Evolutionary conservation across 2,329 filamentous ascomycete genomes (phyloP).

Genomic region (Paraphoma chrysanthemicola): DNA sequence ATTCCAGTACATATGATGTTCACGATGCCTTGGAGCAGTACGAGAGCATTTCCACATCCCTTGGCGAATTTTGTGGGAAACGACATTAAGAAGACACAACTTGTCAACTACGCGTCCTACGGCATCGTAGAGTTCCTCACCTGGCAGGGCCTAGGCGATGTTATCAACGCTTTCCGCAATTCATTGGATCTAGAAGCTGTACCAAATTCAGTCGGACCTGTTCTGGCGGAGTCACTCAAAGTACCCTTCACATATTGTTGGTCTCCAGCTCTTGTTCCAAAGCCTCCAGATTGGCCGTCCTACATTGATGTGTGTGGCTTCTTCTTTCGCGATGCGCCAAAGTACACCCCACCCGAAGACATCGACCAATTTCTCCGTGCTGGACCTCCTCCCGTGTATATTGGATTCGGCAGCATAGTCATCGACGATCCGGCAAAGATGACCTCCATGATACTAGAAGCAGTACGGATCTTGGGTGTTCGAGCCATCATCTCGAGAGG

Average conservation of each 20-base stretch:
- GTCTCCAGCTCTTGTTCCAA: constrained; percentile 47
- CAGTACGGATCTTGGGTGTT: constrained; percentile 42
- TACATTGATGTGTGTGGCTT: constrained; percentile 52
- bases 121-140: constrained; percentile 56
- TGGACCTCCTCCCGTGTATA: constrained; percentile 60
- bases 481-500: constrained; percentile 63
- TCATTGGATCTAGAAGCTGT: constrained; percentile 52
- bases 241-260: constrained; percentile 56
- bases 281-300: constrained; percentile 21
- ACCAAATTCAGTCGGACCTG: constrained; percentile 44
- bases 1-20: constrained; percentile 81
- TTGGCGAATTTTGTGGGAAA: constrained; percentile 54
- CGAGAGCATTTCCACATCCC: constrained; percentile 57
- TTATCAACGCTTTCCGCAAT: constrained; percentile 55
- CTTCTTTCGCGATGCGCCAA: constrained; percentile 51
- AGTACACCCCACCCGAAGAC: constrained; percentile 50
- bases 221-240: constrained; percentile 44
- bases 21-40: constrained; percentile 59
- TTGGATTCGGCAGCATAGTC: constrained; percentile 65
- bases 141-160: constrained; percentile 58
- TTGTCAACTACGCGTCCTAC: constrained; percentile 55
- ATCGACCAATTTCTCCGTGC: constrained; percentile 55
- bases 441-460: constrained; percentile 55
- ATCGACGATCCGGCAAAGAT: constrained; percentile 57
- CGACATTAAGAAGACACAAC: constrained; percentile 30